Evolutionary conservation across 805 yeast species (phyloP).

Genomic region (Lipomyces oligophaga): DNA sequence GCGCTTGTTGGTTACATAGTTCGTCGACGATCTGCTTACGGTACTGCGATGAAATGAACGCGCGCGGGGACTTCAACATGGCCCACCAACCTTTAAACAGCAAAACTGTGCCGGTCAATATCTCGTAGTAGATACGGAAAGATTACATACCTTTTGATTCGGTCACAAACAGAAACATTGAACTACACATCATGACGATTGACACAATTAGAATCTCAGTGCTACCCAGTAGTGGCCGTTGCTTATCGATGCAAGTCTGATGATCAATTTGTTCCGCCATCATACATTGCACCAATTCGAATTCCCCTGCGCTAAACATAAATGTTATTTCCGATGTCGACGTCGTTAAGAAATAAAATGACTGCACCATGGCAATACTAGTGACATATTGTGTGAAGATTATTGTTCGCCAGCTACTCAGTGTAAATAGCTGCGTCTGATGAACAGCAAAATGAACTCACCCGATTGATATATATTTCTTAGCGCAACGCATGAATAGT

Average conservation of each 20-base stretch:
- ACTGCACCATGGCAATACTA: constrained; percentile 11
- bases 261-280: no score
- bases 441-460: not conserved
- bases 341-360: no score
- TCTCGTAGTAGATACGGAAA: no score
- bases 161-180: constrained; percentile 5
- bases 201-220: constrained; percentile 5
- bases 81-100: constrained; percentile 17
- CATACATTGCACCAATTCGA: no score
- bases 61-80: constrained; percentile 10
- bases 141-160: constrained; percentile 11
- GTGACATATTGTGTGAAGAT: constrained; percentile 11
- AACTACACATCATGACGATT: constrained; percentile 7
- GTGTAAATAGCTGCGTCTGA: not conserved
- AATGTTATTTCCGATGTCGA: no score
- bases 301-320: no score
- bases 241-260: no score
- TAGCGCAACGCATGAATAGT: not conserved
- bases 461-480: not conserved
- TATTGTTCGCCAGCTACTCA: constrained; percentile 8
- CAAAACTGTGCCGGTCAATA: constrained; percentile 5
- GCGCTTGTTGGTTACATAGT: no score
- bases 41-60: constrained; percentile 1
- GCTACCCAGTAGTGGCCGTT: no score
- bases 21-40: constrained; percentile 3